These are phyloP conservation scores for Obelidium mucronatum DNA, from an alignment of 192 early-diverging fungal genomes.

Conservation along the genomic window DNA sequence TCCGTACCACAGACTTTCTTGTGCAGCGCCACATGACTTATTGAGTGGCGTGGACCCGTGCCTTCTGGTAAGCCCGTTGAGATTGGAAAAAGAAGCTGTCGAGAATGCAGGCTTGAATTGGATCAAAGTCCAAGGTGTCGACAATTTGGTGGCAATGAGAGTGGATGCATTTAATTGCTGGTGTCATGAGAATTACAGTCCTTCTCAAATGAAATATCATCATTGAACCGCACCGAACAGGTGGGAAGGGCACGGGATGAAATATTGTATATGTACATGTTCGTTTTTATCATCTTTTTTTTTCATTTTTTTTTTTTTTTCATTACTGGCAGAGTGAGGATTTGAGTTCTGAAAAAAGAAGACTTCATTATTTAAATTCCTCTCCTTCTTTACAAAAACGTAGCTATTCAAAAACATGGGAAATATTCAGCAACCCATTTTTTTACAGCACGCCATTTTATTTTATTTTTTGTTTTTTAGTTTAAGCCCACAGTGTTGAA, in stretches of 20 bases:
- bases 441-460: no score
- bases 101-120: neutral
- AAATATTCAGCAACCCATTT: no score
- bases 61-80: neutral
- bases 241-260: no score
- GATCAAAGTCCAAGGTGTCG: neutral
- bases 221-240: neutral
- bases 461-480: no score
- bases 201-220: constrained; percentile 10
- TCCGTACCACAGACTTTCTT: neutral
- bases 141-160: constrained; percentile 4
- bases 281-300: neutral
- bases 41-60: neutral
- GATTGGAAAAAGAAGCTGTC: neutral
- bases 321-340: neutral
- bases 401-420: constrained; percentile 7
- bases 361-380: neutral
- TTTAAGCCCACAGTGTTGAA: constrained; percentile 51
- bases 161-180: constrained; percentile 13
- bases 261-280: no score
- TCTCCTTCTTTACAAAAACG: neutral
- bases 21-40: no score
- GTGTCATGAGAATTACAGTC: neutral
- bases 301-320: neutral
- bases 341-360: neutral